Base-by-base conservation (phyloP, 1,139 yeast species). In the Candida tropicalis region DNA sequence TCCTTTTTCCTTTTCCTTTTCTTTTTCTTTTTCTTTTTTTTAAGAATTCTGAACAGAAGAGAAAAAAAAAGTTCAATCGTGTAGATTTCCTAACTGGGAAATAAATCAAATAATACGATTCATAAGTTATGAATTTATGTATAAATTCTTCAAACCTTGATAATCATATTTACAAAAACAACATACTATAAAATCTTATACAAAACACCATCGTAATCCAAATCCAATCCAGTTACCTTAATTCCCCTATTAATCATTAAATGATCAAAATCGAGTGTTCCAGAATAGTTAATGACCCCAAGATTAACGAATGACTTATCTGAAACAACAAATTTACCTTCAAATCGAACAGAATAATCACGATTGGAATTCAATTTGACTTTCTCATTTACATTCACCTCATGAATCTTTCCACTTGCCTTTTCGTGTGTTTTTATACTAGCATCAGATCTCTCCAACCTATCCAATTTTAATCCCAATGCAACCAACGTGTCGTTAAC, bases 211-310 rank as follows among this genome's bases (percentile, higher is more conserved):
- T 44, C 41, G 28, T 34, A 43, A 4, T 39, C 35, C 28, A 58
- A 45, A 31, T 54, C 55, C 40, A 60, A 45, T 8, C 47, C 44
- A 11, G 45, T 44, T 7, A 69, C 50, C 38, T 62, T 63, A 15
- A 66, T 59, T 0, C 75, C 75, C 28, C 65, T 48, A 47, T 65
- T 62, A 32, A 68, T 60, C 41, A 55, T 51, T 31, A 63, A 45
- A 44, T 69, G 74, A 47, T 63, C 62, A 38, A 61, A 57, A 45
- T 69, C 74, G 27, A 69, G 52, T n/a, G 49, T 43, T 0, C 73
- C 75, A n/a, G 45, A 41, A 49, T 66, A 69, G 4, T 35, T 24
- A 6, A 65, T 45, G 1, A 43, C 43, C 1, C 69, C 70, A 8
- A 39, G 35, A 18, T 51, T 51, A 3, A 42, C 34, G 12, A 52